Base-by-base conservation (phyloP, 805 yeast species). In the Kodamaea kakaduensis region DNA sequence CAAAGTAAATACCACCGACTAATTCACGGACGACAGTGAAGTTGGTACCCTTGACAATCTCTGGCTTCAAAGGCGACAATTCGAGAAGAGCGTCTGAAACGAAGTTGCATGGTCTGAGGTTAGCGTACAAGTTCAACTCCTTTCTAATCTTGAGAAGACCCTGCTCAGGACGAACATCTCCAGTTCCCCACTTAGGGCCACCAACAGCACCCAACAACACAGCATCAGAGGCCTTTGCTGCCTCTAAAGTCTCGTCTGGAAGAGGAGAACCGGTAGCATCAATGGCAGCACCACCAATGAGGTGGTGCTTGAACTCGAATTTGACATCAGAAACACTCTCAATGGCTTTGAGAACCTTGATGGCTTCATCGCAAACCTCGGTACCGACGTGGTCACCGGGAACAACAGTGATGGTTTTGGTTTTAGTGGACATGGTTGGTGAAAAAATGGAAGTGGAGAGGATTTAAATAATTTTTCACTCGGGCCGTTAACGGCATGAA, bases 161-260 rank as follows among this genome's bases (percentile, higher is more conserved):
- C 66, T 87, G 97, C 62, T 93, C 98, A 34, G 98, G 98, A 68
- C 98, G 81, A 31, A 90, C 97, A 9, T 73, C 56, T 33, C 97
- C 97, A 17, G 97, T 85, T 23, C 97, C 97, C 98, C 98, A 93
- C 67, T 93, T 93, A 43, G 98, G 98, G 21, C 98, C 98, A 45
- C 98, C 98, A 21, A 93, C 98, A 6, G 98, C 96, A 47, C 98
- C 98, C 38, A 93, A 72, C 46, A 93, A 69, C n/a, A 93, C 95
- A 17, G 97, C 98, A 58, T 90, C 94, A 1, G 97, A 82, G 29
- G 67, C 66, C 63, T 86, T 88, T 23, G 97, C 75, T 7, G 95
- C 88, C 30, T 67, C 84, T 31, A 93, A 71, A 3, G 96, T 75
- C 39, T 73, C 90, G 41, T 84, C 95, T 10, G 96, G 84, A 45